Conservation (phyloP, 2,329 filamentous ascomycete genomes). For the Arthrobotrys pseudoclavata region DNA sequence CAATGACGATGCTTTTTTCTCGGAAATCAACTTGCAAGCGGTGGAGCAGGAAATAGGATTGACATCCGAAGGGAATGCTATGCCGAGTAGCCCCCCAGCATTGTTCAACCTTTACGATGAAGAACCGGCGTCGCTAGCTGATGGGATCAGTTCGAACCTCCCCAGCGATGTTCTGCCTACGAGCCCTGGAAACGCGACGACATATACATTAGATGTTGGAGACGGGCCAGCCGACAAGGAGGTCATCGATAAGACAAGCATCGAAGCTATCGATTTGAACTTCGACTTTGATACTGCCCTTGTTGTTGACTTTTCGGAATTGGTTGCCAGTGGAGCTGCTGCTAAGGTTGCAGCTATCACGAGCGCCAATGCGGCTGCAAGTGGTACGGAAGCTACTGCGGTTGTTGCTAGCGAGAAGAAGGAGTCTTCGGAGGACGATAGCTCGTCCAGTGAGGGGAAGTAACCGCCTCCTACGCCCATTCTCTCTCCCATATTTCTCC, state of each 20-base stretch:
- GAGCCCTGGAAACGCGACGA: slow-evolving; percentile 43
- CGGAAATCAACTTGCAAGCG: slow-evolving; percentile 66
- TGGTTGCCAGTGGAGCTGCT: slow-evolving; percentile 41
- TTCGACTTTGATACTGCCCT: slow-evolving; percentile 56
- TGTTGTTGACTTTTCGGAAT: slow-evolving; percentile 59
- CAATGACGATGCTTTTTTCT: slow-evolving; percentile 70
- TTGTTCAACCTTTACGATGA: slow-evolving; percentile 65
- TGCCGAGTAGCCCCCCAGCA: slow-evolving; percentile 68
- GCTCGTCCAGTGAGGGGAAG: slow-evolving; percentile 46
- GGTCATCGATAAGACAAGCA: neutral
- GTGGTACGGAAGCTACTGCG: neutral
- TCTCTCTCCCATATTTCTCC: too few relatives aligned
- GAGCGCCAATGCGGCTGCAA: neutral
- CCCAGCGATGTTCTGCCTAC: slow-evolving; percentile 56
- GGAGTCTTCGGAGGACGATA: slow-evolving; percentile 55
- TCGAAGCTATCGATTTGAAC: slow-evolving; percentile 49
- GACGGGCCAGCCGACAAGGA: slow-evolving; percentile 11
- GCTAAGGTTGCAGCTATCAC: slow-evolving; percentile 45
- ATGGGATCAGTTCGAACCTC: slow-evolving; percentile 56
- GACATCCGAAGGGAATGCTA: slow-evolving; percentile 64
- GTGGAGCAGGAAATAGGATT: slow-evolving; percentile 50
- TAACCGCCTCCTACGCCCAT: neutral
- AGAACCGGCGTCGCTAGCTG: slow-evolving; percentile 60
- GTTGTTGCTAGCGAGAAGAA: slow-evolving; percentile 46
- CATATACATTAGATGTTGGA: slow-evolving; percentile 40